A percentile compares a stretch with the other conserved stretches of the same genome.
Evolutionary conservation across 305 asterid species (phyloP).

Genomic region (Fraxinus platypoda): DNA sequence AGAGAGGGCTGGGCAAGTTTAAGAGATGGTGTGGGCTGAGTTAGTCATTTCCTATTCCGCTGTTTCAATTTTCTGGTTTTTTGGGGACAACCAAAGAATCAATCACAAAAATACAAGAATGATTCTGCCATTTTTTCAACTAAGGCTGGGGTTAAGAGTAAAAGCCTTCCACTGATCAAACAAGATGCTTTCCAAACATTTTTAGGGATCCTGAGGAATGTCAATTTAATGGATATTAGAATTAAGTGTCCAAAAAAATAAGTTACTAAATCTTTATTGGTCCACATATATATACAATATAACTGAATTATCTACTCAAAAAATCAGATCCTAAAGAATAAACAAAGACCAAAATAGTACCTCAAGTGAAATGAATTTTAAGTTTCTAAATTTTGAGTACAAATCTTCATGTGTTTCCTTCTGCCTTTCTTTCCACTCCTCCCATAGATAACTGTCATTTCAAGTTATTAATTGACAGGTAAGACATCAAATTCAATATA

Average conservation of each 20-base stretch:
- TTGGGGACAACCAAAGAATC: background rate
- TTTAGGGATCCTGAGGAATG: background rate
- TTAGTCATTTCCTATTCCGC: background rate
- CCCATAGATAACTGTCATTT: constrained; percentile 78
- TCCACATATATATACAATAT: background rate
- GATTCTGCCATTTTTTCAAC: background rate
- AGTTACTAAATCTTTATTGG: background rate
- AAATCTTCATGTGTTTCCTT: constrained; percentile 63
- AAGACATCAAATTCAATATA: constrained; percentile 10
- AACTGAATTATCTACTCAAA: background rate
- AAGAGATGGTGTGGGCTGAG: background rate
- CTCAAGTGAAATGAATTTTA: constrained; percentile 86
- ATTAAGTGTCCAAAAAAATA: background rate
- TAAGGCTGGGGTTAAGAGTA: background rate
- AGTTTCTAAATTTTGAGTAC: constrained; percentile 57
- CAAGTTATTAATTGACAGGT: constrained; percentile 26
- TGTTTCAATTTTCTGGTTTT: background rate
- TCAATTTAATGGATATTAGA: background rate
- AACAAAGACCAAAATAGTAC: constrained; percentile 34
- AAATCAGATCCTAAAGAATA: background rate
- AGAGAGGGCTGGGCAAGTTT: background rate
- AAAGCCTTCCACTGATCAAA: background rate
- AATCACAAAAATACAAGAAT: background rate
- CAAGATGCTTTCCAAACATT: background rate
- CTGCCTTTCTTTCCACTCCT: constrained; percentile 93